phyloP scores from a whole-genome alignment of 306 rosid genomes.

The Trichosanthes truncata region DNA sequence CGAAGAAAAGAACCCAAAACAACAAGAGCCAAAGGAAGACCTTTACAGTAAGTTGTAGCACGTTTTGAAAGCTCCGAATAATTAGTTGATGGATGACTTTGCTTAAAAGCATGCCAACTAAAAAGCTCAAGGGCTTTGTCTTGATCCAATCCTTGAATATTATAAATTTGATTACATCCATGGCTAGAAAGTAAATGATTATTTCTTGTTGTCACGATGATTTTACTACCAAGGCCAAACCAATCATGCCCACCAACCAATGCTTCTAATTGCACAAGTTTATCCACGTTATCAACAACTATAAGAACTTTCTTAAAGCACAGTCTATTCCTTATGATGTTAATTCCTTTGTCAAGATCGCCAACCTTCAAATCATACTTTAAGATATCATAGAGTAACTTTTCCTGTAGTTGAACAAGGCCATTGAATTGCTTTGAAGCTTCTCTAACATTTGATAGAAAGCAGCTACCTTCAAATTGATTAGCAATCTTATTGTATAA shows the following conservation, averaged over 20 bases:
- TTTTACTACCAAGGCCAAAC: slow-evolving; percentile 15
- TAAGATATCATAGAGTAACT: slow-evolving; percentile 10
- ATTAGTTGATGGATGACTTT: neutral
- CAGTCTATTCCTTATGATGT: neutral
- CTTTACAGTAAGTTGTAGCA: slow-evolving; percentile 16
- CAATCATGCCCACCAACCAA: neutral
- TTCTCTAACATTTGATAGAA: slow-evolving; percentile 1
- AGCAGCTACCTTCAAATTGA: neutral
- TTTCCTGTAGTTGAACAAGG: neutral
- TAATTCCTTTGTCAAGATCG: neutral
- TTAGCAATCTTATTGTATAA: neutral
- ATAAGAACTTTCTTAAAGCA: neutral
- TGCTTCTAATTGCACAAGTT: neutral
- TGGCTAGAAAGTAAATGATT: neutral
- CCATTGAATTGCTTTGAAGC: neutral
- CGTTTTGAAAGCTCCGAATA: slow-evolving; percentile 1
- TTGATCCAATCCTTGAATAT: neutral
- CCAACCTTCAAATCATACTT: neutral
- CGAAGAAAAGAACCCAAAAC: slow-evolving; percentile 26
- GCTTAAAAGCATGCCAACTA: slow-evolving; percentile 20
- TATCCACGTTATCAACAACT: slow-evolving; percentile 6
- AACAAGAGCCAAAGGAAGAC: slow-evolving; percentile 30
- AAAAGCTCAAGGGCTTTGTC: neutral
- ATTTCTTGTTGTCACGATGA: slow-evolving; percentile 22
- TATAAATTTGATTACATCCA: neutral